Evolutionary conservation across 2,329 filamentous ascomycete species (phyloP).

Genomic region (Exophiala lecanii-corni): DNA sequence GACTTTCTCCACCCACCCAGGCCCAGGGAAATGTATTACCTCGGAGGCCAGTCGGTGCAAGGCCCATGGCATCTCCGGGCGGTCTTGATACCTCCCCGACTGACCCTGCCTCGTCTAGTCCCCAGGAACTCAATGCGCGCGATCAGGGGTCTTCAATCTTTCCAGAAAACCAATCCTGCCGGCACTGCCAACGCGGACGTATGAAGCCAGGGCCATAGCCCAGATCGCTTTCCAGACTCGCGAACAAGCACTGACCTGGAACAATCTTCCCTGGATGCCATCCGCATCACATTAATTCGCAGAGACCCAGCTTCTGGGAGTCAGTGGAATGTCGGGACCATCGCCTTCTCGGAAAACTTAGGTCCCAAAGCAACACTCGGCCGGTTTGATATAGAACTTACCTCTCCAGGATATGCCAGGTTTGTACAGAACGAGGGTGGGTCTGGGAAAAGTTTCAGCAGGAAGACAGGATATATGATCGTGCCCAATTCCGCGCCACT

Average conservation of each 20-base stretch:
- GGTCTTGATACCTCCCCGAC: not conserved
- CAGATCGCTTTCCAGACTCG: too few relatives aligned
- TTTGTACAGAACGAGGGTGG: slow-evolving; percentile 8
- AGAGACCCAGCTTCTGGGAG: slow-evolving; percentile 63
- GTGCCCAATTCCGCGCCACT: slow-evolving; percentile 7
- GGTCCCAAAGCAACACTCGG: slow-evolving; percentile 11
- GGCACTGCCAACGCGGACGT: too few relatives aligned
- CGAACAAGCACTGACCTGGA: not conserved
- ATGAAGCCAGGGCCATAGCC: too few relatives aligned
- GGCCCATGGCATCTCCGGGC: slow-evolving; percentile 8
- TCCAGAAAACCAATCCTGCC: too few relatives aligned
- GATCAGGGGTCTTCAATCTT: too few relatives aligned
- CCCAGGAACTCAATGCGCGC: too few relatives aligned
- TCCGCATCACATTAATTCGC: slow-evolving; percentile 59
- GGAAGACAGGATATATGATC: slow-evolving; percentile 14
- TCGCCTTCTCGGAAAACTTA: slow-evolving; percentile 39
- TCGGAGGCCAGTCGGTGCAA: slow-evolving; percentile 21
- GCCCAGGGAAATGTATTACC: not conserved
- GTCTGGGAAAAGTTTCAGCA: not conserved
- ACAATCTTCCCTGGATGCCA: not conserved
- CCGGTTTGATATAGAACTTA: slow-evolving; percentile 51
- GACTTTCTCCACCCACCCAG: slow-evolving; percentile 10
- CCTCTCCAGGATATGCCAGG: slow-evolving; percentile 52
- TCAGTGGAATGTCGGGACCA: slow-evolving; percentile 71
- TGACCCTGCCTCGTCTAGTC: not conserved